phyloP scores from a whole-genome alignment of 306 rosid genomes.

The Alnus rubra region DNA sequence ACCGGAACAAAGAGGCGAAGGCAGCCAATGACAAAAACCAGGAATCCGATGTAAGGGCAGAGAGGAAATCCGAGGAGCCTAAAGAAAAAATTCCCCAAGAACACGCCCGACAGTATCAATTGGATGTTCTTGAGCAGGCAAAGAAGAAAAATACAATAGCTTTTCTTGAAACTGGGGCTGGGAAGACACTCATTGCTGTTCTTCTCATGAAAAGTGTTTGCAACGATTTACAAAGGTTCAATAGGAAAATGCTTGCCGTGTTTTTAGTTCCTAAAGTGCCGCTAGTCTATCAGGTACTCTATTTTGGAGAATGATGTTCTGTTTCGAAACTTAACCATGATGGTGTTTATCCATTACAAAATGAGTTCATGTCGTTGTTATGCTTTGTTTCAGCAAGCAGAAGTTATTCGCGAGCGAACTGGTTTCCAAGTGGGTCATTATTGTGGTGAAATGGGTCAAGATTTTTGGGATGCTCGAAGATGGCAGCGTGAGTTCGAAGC shows the following conservation, averaged over 20 bases:
- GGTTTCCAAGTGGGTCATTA: constrained; percentile 95
- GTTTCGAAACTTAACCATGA: constrained; percentile 1
- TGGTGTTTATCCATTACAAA: constrained; percentile 7
- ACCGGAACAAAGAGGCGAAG: constrained; percentile 51
- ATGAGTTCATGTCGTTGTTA: constrained; percentile 11
- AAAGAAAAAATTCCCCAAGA: constrained; percentile 76
- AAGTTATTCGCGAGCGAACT: constrained; percentile 93
- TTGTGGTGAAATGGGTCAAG: constrained; percentile 99
- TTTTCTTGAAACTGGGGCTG: constrained; percentile 99
- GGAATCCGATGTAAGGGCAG: constrained; percentile 52
- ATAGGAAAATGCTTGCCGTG: constrained; percentile 83
- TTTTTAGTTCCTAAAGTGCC: constrained; percentile 98
- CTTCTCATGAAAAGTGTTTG: constrained; percentile 80
- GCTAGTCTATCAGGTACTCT: constrained; percentile 87
- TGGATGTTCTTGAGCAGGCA: constrained; percentile 98
- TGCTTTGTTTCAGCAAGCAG: constrained; percentile 83
- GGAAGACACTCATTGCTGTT: constrained; percentile 96
- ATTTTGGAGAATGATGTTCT: constrained; percentile 1
- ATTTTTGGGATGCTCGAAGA: constrained; percentile 96
- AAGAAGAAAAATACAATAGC: constrained; percentile 88
- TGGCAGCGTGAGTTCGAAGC: constrained; percentile 93
- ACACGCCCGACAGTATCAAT: constrained; percentile 85
- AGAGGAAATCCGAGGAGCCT: constrained; percentile 47
- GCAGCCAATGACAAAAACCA: constrained; percentile 35
- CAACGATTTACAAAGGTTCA: constrained; percentile 55